Base-by-base conservation (phyloP, 441 rosid species). In the Metrosideros polymorpha region DNA sequence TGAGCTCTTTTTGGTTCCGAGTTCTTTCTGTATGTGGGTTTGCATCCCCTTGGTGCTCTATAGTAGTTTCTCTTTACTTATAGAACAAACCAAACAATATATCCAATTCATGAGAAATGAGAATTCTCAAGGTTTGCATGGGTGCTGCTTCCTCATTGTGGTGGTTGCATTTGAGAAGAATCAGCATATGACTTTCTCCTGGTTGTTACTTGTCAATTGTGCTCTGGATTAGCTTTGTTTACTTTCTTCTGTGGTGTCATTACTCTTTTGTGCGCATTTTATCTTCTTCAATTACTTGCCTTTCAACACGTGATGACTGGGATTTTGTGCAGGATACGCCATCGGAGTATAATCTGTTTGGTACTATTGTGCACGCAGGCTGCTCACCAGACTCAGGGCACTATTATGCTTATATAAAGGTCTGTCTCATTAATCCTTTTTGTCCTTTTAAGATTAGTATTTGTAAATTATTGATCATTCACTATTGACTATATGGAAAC, bases 371-470 rank as follows among this genome's bases (percentile, higher is more conserved):
- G 87, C 99, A 98, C 89, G 92, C 98, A 17, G 99, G 99, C 85
- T 91, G 86, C 91, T 95, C 99, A 7, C 95, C 94, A 12, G 98
- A 98, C 87, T 96, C 98, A 59, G 99, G 99, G 52, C 99, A 98
- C 89, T 98, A 98, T 89, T 95, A 96, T 91, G 98, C 99, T 87
- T 98, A 95, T 87, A 94, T 98, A 82, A 98, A 98, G 99, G 99
- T 93, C 82, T 17, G 54, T 35, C 82, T 54, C 17, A n/a, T 77
- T 54, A 75, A 0, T 55, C 84, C 85, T 88, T 84, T 85, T 59
- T 27, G 55, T 61, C 86, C 82, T 55, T 63, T 54, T 52, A 87
- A 35, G 76, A 18, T 82, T 39, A 83, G 29, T 53, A 53, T 63
- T 88, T 42, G n/a, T 86, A 29, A 66, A 83, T 55, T 29, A 53